phyloP scores from a whole-genome alignment of 75 land plant species.

The Sequoia sempervirens region DNA sequence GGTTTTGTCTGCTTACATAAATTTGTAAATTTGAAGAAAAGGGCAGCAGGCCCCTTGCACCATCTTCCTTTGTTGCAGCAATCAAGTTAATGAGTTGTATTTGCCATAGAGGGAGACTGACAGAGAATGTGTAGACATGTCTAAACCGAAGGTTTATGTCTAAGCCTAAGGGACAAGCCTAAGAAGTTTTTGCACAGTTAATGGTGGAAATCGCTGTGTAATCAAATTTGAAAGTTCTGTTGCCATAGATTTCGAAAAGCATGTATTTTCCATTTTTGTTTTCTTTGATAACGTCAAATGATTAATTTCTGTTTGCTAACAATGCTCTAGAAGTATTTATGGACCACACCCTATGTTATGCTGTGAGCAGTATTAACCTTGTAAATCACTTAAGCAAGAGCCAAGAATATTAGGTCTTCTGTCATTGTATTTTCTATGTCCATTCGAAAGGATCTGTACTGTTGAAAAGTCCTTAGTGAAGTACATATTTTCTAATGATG shows the following conservation, averaged over 20 bases:
- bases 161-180: neutral
- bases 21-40: neutral
- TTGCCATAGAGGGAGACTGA: neutral
- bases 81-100: neutral
- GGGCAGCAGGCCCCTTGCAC: neutral
- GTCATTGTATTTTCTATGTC: neutral
- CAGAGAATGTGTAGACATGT: neutral
- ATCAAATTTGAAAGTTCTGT: neutral
- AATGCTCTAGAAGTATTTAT: neutral
- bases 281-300: neutral
- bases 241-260: neutral
- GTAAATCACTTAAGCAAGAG: neutral
- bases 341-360: neutral
- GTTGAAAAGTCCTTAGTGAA: neutral
- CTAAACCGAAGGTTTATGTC: neutral
- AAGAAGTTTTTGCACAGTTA: neutral
- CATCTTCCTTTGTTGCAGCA: neutral
- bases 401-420: neutral
- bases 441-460: neutral
- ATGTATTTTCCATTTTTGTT: neutral
- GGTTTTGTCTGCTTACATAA: neutral
- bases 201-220: neutral
- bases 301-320: neutral
- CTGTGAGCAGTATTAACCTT: neutral
- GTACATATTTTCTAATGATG: neutral